Conservation (phyloP, 2,329 filamentous ascomycete genomes). For the Dothiorella sarmentorum region DNA sequence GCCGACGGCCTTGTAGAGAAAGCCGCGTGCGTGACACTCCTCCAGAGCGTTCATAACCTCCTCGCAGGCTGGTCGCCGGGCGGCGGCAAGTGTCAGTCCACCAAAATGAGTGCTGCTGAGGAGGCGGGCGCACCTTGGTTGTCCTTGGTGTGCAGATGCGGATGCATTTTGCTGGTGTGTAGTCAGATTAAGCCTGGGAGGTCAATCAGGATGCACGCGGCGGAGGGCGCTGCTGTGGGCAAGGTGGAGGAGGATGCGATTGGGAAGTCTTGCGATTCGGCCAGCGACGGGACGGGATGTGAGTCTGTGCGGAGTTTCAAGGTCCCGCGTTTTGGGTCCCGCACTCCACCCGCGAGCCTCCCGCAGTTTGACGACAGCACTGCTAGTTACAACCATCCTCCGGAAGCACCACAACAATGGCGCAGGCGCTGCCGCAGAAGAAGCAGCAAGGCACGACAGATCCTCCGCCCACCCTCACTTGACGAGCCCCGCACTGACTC, state of each 20-base stretch:
- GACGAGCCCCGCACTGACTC: conserved; percentile 9
- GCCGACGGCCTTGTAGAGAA: conserved; percentile 85
- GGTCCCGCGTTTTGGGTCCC: conserved; percentile 2
- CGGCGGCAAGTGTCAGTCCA: neutral
- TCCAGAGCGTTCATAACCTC: conserved; percentile 92
- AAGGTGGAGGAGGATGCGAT: neutral
- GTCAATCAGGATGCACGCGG: conserved; percentile 6
- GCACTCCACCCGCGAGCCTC: conserved; percentile 6
- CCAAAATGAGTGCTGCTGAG: no score
- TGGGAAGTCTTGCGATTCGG: conserved; percentile 9
- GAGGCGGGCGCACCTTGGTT: conserved; percentile 65
- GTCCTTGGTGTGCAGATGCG: conserved; percentile 90
- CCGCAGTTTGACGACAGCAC: neutral
- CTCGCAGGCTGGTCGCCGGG: conserved; percentile 68
- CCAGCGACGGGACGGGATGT: neutral
- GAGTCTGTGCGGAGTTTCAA: conserved; percentile 3
- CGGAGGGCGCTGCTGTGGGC: neutral
- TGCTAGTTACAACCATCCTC: conserved; percentile 18
- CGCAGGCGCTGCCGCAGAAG: conserved; percentile 47
- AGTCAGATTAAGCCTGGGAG: neutral
- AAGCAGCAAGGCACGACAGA: conserved; percentile 66
- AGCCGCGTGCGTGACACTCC: conserved; percentile 89
- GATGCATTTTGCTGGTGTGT: conserved; percentile 72
- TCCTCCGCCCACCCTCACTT: neutral
- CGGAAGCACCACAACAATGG: conserved; percentile 29